These are phyloP conservation scores for Xylaria telfairii DNA, from an alignment of 495 filamentous ascomycete genomes.

Conservation along the genomic window DNA sequence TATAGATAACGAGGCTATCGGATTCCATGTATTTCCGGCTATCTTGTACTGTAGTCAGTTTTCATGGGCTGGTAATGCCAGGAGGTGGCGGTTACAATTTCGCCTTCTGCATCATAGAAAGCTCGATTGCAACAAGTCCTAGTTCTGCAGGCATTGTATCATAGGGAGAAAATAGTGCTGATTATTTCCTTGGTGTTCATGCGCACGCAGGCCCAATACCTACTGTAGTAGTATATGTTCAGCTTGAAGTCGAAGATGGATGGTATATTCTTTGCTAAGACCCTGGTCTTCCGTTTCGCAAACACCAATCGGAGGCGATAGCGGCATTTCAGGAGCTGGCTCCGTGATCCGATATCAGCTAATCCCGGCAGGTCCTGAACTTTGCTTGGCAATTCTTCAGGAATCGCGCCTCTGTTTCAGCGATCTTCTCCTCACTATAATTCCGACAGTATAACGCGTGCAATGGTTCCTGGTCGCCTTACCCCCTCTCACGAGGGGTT, in stretches of 20 bases:
- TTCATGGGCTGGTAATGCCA: slow-evolving; percentile 4
- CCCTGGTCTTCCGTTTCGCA: background rate
- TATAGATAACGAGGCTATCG: background rate
- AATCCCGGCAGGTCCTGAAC: slow-evolving; percentile 3
- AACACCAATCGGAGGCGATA: slow-evolving; percentile 15
- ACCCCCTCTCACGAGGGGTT: background rate
- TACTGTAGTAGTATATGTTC: background rate
- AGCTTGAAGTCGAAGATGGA: slow-evolving; percentile 2
- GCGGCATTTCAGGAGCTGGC: too few relatives aligned
- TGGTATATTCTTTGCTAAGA: background rate
- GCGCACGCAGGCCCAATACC: too few relatives aligned
- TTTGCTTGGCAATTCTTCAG: slow-evolving; percentile 14
- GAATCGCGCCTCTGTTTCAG: background rate
- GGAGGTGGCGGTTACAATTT: background rate
- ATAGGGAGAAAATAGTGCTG: background rate
- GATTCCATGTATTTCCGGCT: background rate
- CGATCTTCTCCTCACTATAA: slow-evolving; percentile 7
- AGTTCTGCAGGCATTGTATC: background rate
- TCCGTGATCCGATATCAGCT: too few relatives aligned
- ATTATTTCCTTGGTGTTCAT: background rate
- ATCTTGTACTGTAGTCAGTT: background rate
- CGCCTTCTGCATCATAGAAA: background rate
- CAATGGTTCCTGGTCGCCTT: background rate
- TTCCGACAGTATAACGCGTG: background rate
- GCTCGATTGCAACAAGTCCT: background rate